Evolutionary conservation across 331 rosid species (phyloP), one percentile per base, ranked within the genome.

Genomic region (Cydonia oblonga): DNA sequence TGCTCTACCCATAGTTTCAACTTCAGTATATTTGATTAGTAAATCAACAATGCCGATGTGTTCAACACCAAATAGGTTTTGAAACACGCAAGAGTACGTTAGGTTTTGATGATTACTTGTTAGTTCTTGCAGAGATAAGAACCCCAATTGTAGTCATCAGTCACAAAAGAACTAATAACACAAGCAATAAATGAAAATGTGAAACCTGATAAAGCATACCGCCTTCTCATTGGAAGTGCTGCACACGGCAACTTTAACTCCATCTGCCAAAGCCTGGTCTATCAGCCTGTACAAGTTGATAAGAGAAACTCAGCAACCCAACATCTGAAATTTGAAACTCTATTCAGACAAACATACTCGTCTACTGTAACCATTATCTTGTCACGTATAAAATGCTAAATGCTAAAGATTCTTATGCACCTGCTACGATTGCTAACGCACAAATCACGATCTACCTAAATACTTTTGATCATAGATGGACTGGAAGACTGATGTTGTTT

Each of bases 191-290:
- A 70, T 57, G 74, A 52, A 69, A 30, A 64, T 75, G 70, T 56
- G 83, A 67, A 76, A 87, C 83, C 82, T 73, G 85, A 79, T 85
- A 75, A 30, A 80, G 90, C 92, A 81, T 93, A 93, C 97, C 98
- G 97, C 97, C 89, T 93, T 93, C 90, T 93, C 98, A 77, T 93
- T 93, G 35, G 98, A 93, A 75, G 98, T 89, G 80, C 98, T 93
- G 81, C 98, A 93, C 56, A 93, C 96, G 14, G 98, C 97, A 59
- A 93, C 98, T 40, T 91, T 90, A 80, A 89, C 96, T 81, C 96
- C 98, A 77, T 78, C 89, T 75, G 79, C 14, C 33, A 93, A 81
- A 80, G 98, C 98, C 81, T 93, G 96, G 73, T 93, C 97, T 64
- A 93, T 81, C 79, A 93, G 79, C 92, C 98, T 93, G 72, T 54